Percentiles rank a stretch among this genome's conserved stretches.
phyloP scores from a whole-genome alignment of 139 green algal species.

The Auxenochlorella pyrenoidosa region DNA sequence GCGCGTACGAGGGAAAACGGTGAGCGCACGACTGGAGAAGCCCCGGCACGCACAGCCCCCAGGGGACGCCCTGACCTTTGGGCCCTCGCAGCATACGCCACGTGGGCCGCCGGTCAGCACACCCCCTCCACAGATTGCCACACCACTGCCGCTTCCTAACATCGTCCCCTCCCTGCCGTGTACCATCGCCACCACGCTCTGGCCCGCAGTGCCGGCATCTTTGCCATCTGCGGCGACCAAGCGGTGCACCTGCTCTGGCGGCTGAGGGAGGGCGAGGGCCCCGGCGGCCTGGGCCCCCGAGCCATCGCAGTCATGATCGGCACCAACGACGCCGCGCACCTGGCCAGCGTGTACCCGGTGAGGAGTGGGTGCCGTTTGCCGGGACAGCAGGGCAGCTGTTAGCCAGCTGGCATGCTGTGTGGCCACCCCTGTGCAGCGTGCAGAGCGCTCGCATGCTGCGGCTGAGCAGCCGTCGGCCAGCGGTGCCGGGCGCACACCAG shows the following conservation, averaged over 20 bases:
- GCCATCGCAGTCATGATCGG: background rate
- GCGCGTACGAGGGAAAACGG: background rate
- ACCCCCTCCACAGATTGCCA: background rate
- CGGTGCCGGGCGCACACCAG: too few species aligned
- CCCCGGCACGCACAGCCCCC: too few species aligned
- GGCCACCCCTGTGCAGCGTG: too few species aligned
- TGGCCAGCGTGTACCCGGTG: background rate
- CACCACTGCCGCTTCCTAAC: background rate
- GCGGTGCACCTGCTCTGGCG: slow-evolving; percentile 31
- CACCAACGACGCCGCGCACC: slow-evolving; percentile 25
- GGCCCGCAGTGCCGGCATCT: background rate
- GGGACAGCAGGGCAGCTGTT: background rate
- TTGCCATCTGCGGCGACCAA: slow-evolving; percentile 18
- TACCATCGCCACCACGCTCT: background rate
- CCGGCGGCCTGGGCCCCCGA: background rate
- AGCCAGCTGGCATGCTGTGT: too few species aligned
- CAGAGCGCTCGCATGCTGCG: too few species aligned
- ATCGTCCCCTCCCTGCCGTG: background rate
- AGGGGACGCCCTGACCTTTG: too few species aligned
- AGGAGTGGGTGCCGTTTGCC: background rate
- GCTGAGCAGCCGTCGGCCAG: too few species aligned
- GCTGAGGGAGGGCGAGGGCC: slow-evolving; percentile 8
- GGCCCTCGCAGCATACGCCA: too few species aligned
- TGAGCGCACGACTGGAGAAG: background rate
- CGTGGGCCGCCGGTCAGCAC: background rate